These are phyloP conservation scores for Capsicum pubescens DNA, from an alignment of 257 asterid species.

Conservation along the genomic window DNA sequence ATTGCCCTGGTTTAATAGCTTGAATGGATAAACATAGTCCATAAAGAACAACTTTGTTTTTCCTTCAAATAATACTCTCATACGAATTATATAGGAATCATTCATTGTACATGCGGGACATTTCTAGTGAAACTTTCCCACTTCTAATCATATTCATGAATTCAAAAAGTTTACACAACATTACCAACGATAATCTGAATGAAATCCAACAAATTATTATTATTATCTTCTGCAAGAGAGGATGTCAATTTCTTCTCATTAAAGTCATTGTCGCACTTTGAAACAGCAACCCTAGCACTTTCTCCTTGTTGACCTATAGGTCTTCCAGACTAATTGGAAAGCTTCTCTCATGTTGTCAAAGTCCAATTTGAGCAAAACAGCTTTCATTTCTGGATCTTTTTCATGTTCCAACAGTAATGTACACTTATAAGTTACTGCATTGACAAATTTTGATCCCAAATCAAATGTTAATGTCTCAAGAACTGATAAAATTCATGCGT, in stretches of 20 bases:
- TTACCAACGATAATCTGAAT: neutral
- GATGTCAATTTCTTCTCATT: neutral
- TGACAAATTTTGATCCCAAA: neutral
- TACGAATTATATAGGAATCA: neutral
- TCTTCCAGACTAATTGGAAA: neutral
- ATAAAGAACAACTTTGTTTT: neutral
- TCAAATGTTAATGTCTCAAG: neutral
- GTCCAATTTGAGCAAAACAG: neutral
- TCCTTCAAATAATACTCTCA: neutral
- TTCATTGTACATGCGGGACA: neutral
- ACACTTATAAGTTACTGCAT: neutral
- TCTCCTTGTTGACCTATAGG: neutral
- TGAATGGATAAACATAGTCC: neutral
- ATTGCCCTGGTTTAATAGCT: neutral
- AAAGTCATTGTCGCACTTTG: neutral
- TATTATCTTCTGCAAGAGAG: slow-evolving; percentile 1
- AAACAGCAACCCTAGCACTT: neutral
- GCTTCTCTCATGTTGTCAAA: neutral
- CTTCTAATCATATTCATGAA: neutral
- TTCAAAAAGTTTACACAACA: neutral
- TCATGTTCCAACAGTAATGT: neutral
- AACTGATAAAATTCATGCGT: too few relatives aligned
- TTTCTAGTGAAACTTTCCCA: neutral
- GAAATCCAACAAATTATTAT: neutral
- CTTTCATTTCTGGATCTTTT: neutral